A percentile compares a stretch with the other conserved stretches of the same genome.
phyloP scores from a whole-genome alignment of 2,329 filamentous ascomycete genomes.

The Hymenoscyphus linearis region DNA sequence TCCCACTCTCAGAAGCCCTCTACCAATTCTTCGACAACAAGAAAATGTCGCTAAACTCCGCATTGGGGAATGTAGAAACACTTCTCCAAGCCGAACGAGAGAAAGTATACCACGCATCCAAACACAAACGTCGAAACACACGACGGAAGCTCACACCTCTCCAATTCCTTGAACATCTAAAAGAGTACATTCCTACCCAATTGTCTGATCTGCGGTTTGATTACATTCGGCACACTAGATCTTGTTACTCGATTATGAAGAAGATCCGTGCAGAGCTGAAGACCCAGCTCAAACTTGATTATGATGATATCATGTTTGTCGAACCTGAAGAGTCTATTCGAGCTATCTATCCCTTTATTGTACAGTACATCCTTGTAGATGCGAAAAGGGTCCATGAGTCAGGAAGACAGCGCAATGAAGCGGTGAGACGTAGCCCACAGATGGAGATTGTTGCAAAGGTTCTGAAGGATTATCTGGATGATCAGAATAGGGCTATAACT shows the following conservation, averaged over 20 bases:
- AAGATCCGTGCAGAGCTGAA: background rate
- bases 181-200: background rate
- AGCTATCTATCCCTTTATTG: background rate
- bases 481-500: background rate
- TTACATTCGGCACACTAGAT: background rate
- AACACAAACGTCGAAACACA: background rate
- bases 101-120: background rate
- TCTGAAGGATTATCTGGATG: background rate
- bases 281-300: background rate
- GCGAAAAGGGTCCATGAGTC: background rate
- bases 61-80: background rate
- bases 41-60: background rate
- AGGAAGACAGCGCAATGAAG: background rate
- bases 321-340: background rate
- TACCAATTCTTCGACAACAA: background rate
- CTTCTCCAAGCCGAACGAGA: background rate
- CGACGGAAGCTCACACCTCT: constrained; percentile 1
- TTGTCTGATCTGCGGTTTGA: background rate
- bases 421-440: background rate
- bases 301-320: background rate
- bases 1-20: background rate
- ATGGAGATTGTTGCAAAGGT: background rate
- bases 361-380: background rate
- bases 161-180: background rate
- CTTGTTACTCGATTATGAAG: background rate